Conservation (phyloP, 176 grass and related monocot genomes). For the Zizania latifolia region DNA sequence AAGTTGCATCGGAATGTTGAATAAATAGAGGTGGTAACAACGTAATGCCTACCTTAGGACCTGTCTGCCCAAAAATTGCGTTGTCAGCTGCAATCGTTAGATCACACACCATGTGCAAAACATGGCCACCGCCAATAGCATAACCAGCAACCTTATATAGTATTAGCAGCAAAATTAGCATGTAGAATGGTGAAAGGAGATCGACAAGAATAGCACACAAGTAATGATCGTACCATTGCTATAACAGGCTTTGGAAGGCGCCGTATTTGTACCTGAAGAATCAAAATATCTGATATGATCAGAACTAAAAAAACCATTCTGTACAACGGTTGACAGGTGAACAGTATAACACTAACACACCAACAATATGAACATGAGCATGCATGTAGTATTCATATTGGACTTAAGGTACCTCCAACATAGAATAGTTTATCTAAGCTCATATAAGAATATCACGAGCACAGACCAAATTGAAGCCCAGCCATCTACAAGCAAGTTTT, state of each 20-base stretch:
- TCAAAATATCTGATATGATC: background rate
- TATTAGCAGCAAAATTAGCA: background rate
- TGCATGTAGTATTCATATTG: background rate
- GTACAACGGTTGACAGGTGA: background rate
- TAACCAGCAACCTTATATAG: slow-evolving; percentile 71
- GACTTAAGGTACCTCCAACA: background rate
- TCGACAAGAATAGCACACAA: background rate
- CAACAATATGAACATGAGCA: background rate
- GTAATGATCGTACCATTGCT: slow-evolving; percentile 58
- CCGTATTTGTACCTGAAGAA: slow-evolving; percentile 76
- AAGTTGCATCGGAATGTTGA: background rate
- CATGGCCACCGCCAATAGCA: slow-evolving; percentile 81
- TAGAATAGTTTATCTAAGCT: background rate
- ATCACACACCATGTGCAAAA: slow-evolving; percentile 94
- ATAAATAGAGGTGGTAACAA: background rate
- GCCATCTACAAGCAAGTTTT: background rate
- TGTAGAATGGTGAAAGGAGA: background rate
- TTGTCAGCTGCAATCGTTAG: slow-evolving; percentile 89
- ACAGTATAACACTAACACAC: background rate
- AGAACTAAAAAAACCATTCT: background rate
- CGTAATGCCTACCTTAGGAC: slow-evolving; percentile 52
- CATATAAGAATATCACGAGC: background rate
- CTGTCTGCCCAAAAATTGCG: slow-evolving; percentile 86
- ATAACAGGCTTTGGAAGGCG: slow-evolving; percentile 89
- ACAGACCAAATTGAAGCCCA: background rate